phyloP scores from a whole-genome alignment of 1,284 basidiomycete species.

The Ceratobasidium papillatum region DNA sequence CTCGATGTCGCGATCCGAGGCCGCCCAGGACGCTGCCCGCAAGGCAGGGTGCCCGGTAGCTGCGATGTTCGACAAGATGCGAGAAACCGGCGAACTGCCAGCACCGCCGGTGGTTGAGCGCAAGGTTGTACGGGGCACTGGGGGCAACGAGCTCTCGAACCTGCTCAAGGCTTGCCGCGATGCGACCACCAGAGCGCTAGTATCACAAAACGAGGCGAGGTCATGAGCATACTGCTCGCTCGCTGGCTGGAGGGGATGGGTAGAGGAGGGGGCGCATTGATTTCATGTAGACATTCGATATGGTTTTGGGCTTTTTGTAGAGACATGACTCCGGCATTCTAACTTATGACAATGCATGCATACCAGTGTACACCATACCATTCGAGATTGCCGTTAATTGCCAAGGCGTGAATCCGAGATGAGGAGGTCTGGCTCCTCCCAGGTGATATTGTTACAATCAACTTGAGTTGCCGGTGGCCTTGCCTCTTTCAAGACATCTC shows the following conservation, averaged over 20 bases:
- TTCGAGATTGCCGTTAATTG: slow-evolving; percentile 32
- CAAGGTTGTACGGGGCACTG: slow-evolving; percentile 35
- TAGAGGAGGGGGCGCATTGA: slow-evolving; percentile 16
- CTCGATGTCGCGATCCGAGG: slow-evolving; percentile 39
- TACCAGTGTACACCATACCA: slow-evolving; percentile 16
- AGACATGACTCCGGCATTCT: slow-evolving; percentile 38
- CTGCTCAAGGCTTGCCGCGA: slow-evolving; percentile 38
- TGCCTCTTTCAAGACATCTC: slow-evolving; percentile 6
- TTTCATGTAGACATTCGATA: slow-evolving; percentile 35
- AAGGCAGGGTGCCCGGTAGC: slow-evolving; percentile 39
- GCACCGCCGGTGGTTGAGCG: slow-evolving; percentile 31
- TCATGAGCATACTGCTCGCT: background rate
- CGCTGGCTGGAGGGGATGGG: background rate
- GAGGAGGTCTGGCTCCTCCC: slow-evolving; percentile 19
- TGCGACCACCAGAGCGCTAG: slow-evolving; percentile 34
- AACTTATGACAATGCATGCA: slow-evolving; percentile 40
- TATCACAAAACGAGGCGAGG: slow-evolving; percentile 39
- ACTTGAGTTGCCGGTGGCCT: slow-evolving; percentile 23
- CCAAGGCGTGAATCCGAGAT: slow-evolving; percentile 30
- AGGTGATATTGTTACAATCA: slow-evolving; percentile 12
- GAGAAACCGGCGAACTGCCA: slow-evolving; percentile 32
- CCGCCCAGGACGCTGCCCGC: slow-evolving; percentile 35
- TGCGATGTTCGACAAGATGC: slow-evolving; percentile 38
- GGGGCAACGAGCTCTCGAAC: slow-evolving; percentile 38
- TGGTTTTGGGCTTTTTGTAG: slow-evolving; percentile 39